phyloP scores from a whole-genome alignment of 2,329 filamentous ascomycete genomes.

The Aspergillus piperis region DNA sequence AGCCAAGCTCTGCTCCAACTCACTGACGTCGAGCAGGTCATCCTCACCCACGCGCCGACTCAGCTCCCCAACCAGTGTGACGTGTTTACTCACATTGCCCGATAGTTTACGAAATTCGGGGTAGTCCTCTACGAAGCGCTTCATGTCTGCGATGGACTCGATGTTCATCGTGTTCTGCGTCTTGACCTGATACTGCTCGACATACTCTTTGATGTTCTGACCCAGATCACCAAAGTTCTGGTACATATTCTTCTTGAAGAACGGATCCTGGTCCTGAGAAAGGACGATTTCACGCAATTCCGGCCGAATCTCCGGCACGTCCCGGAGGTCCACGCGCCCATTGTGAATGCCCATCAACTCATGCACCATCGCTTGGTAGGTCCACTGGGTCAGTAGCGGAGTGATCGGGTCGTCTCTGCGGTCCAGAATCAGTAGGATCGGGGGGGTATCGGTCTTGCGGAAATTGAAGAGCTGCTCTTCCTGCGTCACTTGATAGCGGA shows the following conservation, averaged over 20 bases:
- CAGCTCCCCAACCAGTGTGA: slow-evolving; percentile 90
- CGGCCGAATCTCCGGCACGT: slow-evolving; percentile 78
- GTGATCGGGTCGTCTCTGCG: slow-evolving; percentile 93
- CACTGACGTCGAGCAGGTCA: slow-evolving; percentile 89
- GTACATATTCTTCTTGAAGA: slow-evolving; percentile 99
- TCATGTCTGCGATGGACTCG: slow-evolving; percentile 98
- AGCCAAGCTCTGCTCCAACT: slow-evolving; percentile 92
- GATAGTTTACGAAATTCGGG: slow-evolving; percentile 96
- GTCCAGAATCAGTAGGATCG: slow-evolving; percentile 87
- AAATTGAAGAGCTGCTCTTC: slow-evolving; percentile 98
- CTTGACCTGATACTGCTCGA: slow-evolving; percentile 96
- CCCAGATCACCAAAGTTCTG: slow-evolving; percentile 95
- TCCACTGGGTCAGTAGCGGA: slow-evolving; percentile 94
- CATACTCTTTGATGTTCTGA: slow-evolving; percentile 97
- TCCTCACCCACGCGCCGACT: slow-evolving; percentile 84
- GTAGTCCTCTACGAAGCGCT: slow-evolving; percentile 98
- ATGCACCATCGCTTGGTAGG: slow-evolving; percentile 99
- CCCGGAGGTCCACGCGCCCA: slow-evolving; percentile 84
- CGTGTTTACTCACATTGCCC: slow-evolving; percentile 97
- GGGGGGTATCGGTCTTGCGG: slow-evolving; percentile 88
- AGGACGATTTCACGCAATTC: slow-evolving; percentile 93
- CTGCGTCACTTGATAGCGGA: slow-evolving; percentile 89
- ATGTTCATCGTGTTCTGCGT: slow-evolving; percentile 96
- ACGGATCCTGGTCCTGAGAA: slow-evolving; percentile 95
- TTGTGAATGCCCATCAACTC: slow-evolving; percentile 92